Evolutionary conservation across 306 rosid genomes (phyloP).

Genomic region (Castanospermum australe): DNA sequence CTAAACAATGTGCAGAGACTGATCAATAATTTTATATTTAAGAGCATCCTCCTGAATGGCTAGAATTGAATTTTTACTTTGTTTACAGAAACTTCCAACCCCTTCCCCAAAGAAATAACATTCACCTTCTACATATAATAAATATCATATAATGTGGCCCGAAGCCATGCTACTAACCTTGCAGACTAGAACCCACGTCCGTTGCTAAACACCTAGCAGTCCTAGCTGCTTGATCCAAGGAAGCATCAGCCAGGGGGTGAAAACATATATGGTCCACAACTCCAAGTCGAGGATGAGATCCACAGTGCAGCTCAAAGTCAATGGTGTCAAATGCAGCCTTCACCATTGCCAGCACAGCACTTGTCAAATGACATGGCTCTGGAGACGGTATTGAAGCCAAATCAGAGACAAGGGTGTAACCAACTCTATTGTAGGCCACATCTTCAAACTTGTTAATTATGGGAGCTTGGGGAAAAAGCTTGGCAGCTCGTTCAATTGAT

Average conservation of each 20-base stretch:
- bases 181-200: constrained; percentile 58
- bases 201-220: constrained; percentile 61
- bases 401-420: constrained; percentile 80
- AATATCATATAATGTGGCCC: background rate
- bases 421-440: constrained; percentile 83
- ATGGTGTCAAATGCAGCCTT: constrained; percentile 68
- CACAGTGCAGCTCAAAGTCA: constrained; percentile 64
- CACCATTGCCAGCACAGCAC: constrained; percentile 74
- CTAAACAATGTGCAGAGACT: background rate
- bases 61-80: background rate
- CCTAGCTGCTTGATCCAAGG: constrained; percentile 61
- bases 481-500: constrained; percentile 68
- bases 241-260: constrained; percentile 69
- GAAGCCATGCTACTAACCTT: constrained; percentile 57
- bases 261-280: constrained; percentile 90
- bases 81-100: background rate
- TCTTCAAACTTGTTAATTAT: constrained; percentile 79
- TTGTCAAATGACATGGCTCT: constrained; percentile 49
- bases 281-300: constrained; percentile 91
- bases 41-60: background rate
- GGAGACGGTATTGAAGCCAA: constrained; percentile 30
- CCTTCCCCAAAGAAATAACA: background rate
- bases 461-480: constrained; percentile 57
- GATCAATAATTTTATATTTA: background rate
- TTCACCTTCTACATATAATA: background rate